Evolutionary conservation across 1,139 yeast genomes (phyloP), one percentile per base, ranked within the genome.

Genomic region (Trichomonascaceae sp.): DNA sequence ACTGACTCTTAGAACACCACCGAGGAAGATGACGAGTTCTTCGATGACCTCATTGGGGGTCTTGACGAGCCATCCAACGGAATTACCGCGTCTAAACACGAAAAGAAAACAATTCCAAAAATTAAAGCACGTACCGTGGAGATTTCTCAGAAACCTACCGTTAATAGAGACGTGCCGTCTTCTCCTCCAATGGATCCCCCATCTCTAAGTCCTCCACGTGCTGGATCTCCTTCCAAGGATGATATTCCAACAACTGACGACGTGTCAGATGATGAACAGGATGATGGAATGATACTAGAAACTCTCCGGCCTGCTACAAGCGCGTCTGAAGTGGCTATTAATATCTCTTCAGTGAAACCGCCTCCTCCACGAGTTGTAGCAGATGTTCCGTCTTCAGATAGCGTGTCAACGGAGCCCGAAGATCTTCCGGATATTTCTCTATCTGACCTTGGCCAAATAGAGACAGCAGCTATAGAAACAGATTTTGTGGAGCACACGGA

Each of bases 21-120:
- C 19, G 55, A 53, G 41, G 64, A 68, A 13, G 71, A 68, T 47
- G 63, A 61, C 24, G 62, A 60, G 12, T 68, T 67, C 51, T 58
- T 70, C 63, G 69, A 65, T 22, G 65, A 60, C 47, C 52, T 70
- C 36, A 52, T 70, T 39, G 64, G 61, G 7, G 65, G 56, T 12
- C 53, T 66, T 18, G 67, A 53, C 30, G 52, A 49, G 12, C 20
- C 47, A 8, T 12, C 50, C n/a, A 24, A n/a, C 22, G 38, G 45
- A 1, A 36, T 32, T 20, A 17, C 30, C 20, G 50, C 32, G 15
- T 22, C 50, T 17, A 47, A 47, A 36, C 44, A 32, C 30, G 43
- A 32, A 8, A 47, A 30, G 18, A 45, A 50, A 13, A 19, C 52
- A 20, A 36, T 20, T 9, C 45, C 44, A 8, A 24, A 48, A 22